These are phyloP conservation scores for Claviceps sp. DNA, from an alignment of 2,329 filamentous ascomycete genomes.

Conservation along the genomic window DNA sequence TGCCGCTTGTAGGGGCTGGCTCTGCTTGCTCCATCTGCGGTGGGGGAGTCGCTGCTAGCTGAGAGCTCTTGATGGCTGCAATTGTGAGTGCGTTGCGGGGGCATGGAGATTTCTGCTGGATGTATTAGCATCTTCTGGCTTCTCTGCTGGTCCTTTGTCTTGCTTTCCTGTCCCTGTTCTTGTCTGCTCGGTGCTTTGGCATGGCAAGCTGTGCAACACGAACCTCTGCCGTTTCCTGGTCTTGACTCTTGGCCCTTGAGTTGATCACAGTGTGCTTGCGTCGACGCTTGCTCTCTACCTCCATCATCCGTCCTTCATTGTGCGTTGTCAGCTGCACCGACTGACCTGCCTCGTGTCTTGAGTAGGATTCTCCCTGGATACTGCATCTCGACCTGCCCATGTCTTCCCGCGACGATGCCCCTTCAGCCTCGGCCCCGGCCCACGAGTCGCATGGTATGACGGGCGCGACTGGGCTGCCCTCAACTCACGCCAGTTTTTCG, in stretches of 20 bases:
- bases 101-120: no score
- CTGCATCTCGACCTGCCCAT: constrained; percentile 28
- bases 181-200: no score
- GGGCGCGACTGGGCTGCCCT: constrained; percentile 31
- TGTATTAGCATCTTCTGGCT: background rate
- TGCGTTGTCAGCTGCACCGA: background rate
- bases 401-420: constrained; percentile 25
- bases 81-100: constrained; percentile 15
- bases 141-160: background rate
- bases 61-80: constrained; percentile 21
- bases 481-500: constrained; percentile 83
- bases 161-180: background rate
- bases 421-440: constrained; percentile 19
- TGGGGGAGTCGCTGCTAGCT: constrained; percentile 1
- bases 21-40: background rate
- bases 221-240: no score
- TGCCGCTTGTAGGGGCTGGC: background rate
- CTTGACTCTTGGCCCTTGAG: no score
- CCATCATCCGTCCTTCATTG: background rate
- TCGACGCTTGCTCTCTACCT: background rate
- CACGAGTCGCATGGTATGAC: constrained; percentile 19
- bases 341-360: background rate
- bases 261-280: background rate
- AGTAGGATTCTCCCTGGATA: constrained; percentile 35
- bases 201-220: no score